Evolutionary conservation across 148 eudicot species (phyloP).

Genomic region (Diospyros lotus): DNA sequence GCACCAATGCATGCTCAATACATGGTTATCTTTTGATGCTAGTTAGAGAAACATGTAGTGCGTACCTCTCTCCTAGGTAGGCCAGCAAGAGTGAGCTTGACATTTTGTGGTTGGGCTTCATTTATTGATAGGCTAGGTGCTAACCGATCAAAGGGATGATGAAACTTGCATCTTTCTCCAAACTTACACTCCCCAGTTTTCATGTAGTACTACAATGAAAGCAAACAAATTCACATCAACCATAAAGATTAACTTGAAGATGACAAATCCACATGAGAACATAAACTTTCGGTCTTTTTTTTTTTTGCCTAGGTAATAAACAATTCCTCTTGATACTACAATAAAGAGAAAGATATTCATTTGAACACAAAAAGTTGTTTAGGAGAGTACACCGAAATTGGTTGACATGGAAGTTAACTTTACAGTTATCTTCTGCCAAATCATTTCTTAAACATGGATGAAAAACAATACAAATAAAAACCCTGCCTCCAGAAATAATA

Average conservation of each 20-base stretch:
- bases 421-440: background rate
- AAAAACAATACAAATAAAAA: background rate
- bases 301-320: no score
- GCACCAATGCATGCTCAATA: background rate
- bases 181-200: conserved; percentile 83
- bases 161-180: conserved; percentile 79
- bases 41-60: conserved; percentile 1
- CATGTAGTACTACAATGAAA: conserved; percentile 68
- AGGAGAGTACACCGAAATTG: background rate
- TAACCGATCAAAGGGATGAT: conserved; percentile 78
- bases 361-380: no score
- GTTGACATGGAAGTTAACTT: background rate
- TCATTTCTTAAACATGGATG: background rate
- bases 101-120: conserved; percentile 36
- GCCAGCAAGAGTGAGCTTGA: conserved; percentile 88
- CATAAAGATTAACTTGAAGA: background rate
- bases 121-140: conserved; percentile 29
- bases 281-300: no score
- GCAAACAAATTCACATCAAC: background rate
- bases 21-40: background rate
- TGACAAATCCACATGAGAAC: background rate
- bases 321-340: no score
- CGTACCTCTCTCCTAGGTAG: conserved; percentile 97
- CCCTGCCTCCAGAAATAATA: background rate
- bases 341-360: no score